Conservation (phyloP, 208 protist species). For the Naegleria gruberi region DNA sequence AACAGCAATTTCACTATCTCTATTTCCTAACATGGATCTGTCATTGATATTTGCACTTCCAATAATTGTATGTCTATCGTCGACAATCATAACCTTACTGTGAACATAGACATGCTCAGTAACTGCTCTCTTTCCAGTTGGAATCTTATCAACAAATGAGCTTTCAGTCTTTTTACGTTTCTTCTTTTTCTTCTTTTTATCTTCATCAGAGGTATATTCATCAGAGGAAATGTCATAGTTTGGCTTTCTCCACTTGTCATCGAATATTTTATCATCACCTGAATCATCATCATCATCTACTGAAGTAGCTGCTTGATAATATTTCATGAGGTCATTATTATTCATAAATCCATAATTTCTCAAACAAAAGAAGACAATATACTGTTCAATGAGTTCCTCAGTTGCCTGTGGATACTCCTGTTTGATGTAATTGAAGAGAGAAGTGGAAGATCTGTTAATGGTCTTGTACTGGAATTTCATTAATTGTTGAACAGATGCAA, state of each 20-base stretch:
- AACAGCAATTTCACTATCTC: slow-evolving; percentile 28
- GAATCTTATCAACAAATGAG: neutral
- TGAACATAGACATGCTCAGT: slow-evolving; percentile 34
- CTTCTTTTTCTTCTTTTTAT: neutral
- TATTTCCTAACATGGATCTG: slow-evolving; percentile 17
- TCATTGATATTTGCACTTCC: slow-evolving; percentile 34
- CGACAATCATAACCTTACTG: slow-evolving; percentile 29
- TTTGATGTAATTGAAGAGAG: neutral
- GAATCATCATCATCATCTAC: neutral
- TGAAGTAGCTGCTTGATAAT: neutral
- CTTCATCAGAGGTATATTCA: neutral
- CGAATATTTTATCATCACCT: neutral
- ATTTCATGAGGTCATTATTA: neutral
- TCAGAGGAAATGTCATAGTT: no score
- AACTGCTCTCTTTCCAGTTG: neutral
- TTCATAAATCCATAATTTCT: neutral
- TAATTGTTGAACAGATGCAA: slow-evolving; percentile 32
- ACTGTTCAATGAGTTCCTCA: neutral
- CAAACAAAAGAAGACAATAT: slow-evolving; percentile 16
- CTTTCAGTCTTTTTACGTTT: neutral
- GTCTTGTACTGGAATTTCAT: slow-evolving; percentile 36
- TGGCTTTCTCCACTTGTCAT: neutral
- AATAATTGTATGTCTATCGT: slow-evolving; percentile 24
- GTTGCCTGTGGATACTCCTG: neutral
- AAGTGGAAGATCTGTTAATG: neutral